These are phyloP conservation scores for Colletotrichum theobromicola DNA, from an alignment of 2,329 filamentous ascomycete species.

Conservation along the genomic window DNA sequence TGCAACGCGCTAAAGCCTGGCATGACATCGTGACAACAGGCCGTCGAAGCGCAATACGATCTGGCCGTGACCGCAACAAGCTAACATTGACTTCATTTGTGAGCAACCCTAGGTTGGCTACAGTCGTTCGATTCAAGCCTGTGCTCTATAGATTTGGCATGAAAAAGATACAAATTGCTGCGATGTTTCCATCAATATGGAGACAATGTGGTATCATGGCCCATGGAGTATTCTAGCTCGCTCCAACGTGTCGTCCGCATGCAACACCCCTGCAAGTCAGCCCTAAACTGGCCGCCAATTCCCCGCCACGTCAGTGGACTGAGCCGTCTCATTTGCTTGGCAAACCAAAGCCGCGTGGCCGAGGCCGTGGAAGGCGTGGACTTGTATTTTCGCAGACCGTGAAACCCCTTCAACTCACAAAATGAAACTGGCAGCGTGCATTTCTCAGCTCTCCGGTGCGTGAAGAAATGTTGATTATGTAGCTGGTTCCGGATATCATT, in stretches of 20 bases:
- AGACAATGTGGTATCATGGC: background rate
- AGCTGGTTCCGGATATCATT: background rate
- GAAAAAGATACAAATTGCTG: background rate
- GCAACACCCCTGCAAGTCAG: background rate
- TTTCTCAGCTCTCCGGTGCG: background rate
- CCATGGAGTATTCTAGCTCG: background rate
- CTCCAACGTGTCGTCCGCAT: background rate
- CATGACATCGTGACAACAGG: background rate
- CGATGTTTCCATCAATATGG: background rate
- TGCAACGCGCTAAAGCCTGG: background rate
- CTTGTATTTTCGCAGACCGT: background rate
- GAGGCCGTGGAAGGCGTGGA: background rate
- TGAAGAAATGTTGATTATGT: background rate
- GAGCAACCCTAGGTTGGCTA: background rate
- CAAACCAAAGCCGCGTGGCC: background rate
- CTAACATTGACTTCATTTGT: background rate
- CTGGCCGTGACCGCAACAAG: background rate
- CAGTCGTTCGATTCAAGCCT: background rate
- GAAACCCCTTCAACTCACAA: background rate
- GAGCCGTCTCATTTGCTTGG: background rate
- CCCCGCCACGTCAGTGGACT: slow-evolving; percentile 25
- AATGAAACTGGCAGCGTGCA: background rate
- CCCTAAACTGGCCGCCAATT: slow-evolving; percentile 12
- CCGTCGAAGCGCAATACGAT: too few species aligned
- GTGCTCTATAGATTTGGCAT: background rate